Percentiles rank a stretch among this genome's conserved stretches.
phyloP scores from a whole-genome alignment of 2,329 filamentous ascomycete genomes.

The Cladophialophora carrionii region DNA sequence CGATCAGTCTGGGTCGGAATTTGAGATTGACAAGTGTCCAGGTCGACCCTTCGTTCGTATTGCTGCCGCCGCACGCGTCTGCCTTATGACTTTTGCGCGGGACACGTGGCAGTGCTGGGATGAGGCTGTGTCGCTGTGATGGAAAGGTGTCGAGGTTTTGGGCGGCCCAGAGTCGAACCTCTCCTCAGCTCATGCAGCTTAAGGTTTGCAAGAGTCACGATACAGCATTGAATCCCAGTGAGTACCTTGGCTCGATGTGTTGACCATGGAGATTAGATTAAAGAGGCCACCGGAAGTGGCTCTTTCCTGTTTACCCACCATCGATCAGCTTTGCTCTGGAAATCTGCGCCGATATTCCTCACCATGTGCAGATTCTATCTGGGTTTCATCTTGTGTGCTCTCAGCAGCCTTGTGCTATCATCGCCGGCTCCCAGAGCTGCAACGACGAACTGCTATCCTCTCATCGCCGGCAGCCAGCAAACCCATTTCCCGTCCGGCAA shows the following conservation, averaged over 20 bases:
- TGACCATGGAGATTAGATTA: neutral
- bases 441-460: neutral
- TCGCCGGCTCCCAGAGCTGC: neutral
- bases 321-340: neutral
- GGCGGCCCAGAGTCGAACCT: neutral
- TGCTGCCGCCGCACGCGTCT: neutral
- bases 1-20: neutral
- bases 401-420: neutral
- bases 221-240: neutral
- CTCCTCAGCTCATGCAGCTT: neutral
- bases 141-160: neutral
- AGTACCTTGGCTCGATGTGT: neutral
- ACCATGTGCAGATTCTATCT: neutral
- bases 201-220: neutral
- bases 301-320: neutral
- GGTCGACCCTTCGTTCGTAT: neutral
- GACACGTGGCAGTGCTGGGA: neutral
- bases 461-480: neutral
- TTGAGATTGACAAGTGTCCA: neutral
- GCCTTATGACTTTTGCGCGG: neutral
- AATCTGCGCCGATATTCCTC: neutral
- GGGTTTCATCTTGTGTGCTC: neutral
- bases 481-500: neutral
- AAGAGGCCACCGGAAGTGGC: neutral
- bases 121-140: neutral